phyloP scores from a whole-genome alignment of 805 yeast genomes.

The Metschnikowia koreensis region DNA sequence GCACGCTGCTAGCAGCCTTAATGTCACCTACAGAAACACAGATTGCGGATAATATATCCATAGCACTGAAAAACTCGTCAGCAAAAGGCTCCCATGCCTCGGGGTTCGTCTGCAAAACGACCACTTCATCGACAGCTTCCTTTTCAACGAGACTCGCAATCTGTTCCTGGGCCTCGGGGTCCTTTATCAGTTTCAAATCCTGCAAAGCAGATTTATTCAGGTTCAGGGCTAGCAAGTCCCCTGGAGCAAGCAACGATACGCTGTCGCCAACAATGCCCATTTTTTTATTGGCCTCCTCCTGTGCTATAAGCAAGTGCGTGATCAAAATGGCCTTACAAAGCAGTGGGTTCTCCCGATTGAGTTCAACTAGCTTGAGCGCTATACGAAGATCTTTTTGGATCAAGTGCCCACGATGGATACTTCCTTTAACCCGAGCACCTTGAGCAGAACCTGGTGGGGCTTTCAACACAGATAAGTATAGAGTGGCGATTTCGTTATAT shows the following conservation, averaged over 20 bases:
- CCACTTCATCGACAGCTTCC: conserved; percentile 14
- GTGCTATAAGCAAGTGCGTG: conserved; percentile 65
- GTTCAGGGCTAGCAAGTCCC: not conserved
- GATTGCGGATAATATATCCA: conserved; percentile 72
- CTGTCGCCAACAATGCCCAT: conserved; percentile 23
- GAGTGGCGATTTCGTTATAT: conserved; percentile 63
- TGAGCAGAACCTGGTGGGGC: conserved; percentile 30
- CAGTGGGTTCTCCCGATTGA: conserved; percentile 46
- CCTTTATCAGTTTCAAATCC: not conserved
- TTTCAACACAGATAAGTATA: conserved; percentile 53
- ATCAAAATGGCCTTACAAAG: conserved; percentile 55
- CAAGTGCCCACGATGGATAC: conserved; percentile 49
- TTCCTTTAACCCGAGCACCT: conserved; percentile 22
- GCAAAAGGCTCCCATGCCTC: conserved; percentile 70
- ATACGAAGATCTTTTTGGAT: conserved; percentile 71
- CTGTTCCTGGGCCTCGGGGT: not conserved
- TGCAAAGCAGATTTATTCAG: not conserved
- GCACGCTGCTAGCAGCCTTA: conserved; percentile 56
- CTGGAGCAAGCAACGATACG: conserved; percentile 9
- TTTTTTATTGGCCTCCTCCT: conserved; percentile 54
- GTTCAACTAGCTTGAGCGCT: conserved; percentile 63
- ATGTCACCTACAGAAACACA: conserved; percentile 70
- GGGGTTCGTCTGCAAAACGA: conserved; percentile 33
- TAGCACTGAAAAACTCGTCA: conserved; percentile 73
- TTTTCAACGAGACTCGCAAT: not conserved